Evolutionary conservation across 495 filamentous ascomycete species (phyloP), one percentile per base, ranked within the genome.

Genomic region (Penicillium riverlandense): DNA sequence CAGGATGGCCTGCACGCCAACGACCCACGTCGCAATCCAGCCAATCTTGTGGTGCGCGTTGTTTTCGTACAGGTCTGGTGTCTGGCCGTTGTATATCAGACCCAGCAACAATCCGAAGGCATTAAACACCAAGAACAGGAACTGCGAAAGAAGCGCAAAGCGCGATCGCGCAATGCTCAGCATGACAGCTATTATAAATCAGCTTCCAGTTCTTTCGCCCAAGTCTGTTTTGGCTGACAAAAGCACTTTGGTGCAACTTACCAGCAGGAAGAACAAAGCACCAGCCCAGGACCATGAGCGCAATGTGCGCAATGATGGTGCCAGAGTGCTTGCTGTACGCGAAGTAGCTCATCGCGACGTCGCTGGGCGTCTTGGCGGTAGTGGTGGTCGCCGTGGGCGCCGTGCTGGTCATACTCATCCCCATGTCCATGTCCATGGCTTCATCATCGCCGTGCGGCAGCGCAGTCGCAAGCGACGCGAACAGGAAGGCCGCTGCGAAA

Each of bases 11-110:
- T 95, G 91, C 27, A 71, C 77, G 34, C 71, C 66, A 9, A 85
- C 69, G 11, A 89, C 71, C 70, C 78, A 85, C 9, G 85, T 90
- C 29, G 84, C 73, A 33, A 86, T 70, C 92, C 92, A 97, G 29
- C 92, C 92, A 38, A 92, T 74, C 63, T 84, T 90, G 65, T 88
- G 83, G 59, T 97, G 94, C 6, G 84, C 78, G 57, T 96, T 95
- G 57, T 87, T 84, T 40, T 81, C 77, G 58, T 96, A 97, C 1
- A 98, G 67, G 59, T 96, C 88, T 2, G 90, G 90, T 0, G 89
- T 96, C 38, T 77, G 80, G 50, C 72, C 72, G 59, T 90, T 87
- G 68, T 96, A 95, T 13, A 92, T 70, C 42, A 83, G 76, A 2
- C 80, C 84, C 33, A 90, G 55, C 16, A 94, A 57, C 41, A 94